Conservation (phyloP, 192 early-diverging fungal species). For the Rhizoclosmatium globosum region DNA sequence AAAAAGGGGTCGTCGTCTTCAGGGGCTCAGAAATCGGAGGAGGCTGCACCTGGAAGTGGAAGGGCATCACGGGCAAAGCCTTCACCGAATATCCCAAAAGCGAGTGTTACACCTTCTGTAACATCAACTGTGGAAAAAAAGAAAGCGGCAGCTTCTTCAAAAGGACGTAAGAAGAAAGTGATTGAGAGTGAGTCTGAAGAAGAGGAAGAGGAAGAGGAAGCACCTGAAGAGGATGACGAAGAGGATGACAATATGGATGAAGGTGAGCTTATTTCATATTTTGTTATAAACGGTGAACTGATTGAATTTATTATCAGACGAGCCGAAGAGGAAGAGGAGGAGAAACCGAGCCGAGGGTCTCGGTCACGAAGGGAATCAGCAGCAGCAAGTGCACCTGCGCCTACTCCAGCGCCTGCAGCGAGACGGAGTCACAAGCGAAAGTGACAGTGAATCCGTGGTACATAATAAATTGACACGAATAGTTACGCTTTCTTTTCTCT, state of each 20-base stretch:
- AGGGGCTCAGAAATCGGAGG: neutral
- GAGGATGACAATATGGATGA: constrained; percentile 4
- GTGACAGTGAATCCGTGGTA: neutral
- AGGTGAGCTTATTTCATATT: neutral
- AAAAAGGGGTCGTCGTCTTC: too few relatives aligned
- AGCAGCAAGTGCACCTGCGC: neutral
- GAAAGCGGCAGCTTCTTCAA: neutral
- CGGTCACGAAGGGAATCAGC: neutral
- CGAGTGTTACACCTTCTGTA: too few relatives aligned
- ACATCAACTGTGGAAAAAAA: neutral
- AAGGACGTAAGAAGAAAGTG: neutral
- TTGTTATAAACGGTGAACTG: neutral
- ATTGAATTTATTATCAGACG: neutral
- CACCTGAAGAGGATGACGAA: neutral
- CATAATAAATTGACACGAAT: neutral
- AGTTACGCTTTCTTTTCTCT: neutral
- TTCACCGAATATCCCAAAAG: neutral
- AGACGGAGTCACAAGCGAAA: constrained; percentile 21
- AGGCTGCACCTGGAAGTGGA: neutral
- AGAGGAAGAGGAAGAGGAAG: constrained; percentile 23
- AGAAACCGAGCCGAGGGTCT: constrained; percentile 17
- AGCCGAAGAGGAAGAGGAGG: constrained; percentile 25
- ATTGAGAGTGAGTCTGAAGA: constrained; percentile 12
- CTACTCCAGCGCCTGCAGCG: neutral
- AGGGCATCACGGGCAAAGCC: neutral